Conservation (phyloP, 1,139 yeast species). For the Tardiomyces digboiensis region DNA sequence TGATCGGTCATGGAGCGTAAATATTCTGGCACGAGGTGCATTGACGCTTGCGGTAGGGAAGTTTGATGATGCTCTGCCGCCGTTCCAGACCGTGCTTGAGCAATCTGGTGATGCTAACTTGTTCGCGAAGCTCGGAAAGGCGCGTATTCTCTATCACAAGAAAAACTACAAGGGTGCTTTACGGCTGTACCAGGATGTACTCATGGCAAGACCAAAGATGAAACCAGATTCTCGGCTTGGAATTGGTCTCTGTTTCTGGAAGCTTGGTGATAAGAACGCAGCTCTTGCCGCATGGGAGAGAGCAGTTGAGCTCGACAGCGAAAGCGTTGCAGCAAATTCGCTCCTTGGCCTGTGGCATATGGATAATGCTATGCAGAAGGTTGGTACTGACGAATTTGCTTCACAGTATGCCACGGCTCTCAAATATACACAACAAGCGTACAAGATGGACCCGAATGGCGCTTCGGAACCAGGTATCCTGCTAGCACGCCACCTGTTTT, state of each 20-base stretch:
- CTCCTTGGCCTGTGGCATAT: slow-evolving; percentile 61
- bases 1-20: slow-evolving; percentile 37
- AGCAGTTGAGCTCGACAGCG: slow-evolving; percentile 52
- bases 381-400: slow-evolving; percentile 23
- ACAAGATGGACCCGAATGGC: slow-evolving; percentile 27
- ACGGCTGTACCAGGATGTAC: slow-evolving; percentile 72
- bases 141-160: slow-evolving; percentile 66
- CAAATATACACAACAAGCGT: slow-evolving; percentile 28
- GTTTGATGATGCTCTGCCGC: slow-evolving; percentile 46
- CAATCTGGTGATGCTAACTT: slow-evolving; percentile 42
- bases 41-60: slow-evolving; percentile 52
- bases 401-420: slow-evolving; percentile 26
- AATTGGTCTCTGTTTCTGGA: slow-evolving; percentile 92
- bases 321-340: slow-evolving; percentile 48
- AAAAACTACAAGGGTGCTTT: slow-evolving; percentile 68
- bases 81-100: slow-evolving; percentile 28
- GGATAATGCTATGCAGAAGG: slow-evolving; percentile 44
- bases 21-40: slow-evolving; percentile 46
- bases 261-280: slow-evolving; percentile 63
- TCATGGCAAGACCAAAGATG: slow-evolving; percentile 59
- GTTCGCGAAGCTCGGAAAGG: slow-evolving; percentile 76
- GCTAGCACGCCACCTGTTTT: slow-evolving; percentile 46
- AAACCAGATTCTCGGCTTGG: slow-evolving; percentile 95
- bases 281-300: slow-evolving; percentile 83
- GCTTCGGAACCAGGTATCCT: slow-evolving; percentile 37